Conservation (phyloP, 495 filamentous ascomycete species). For the Trichoderma gamsii region DNA sequence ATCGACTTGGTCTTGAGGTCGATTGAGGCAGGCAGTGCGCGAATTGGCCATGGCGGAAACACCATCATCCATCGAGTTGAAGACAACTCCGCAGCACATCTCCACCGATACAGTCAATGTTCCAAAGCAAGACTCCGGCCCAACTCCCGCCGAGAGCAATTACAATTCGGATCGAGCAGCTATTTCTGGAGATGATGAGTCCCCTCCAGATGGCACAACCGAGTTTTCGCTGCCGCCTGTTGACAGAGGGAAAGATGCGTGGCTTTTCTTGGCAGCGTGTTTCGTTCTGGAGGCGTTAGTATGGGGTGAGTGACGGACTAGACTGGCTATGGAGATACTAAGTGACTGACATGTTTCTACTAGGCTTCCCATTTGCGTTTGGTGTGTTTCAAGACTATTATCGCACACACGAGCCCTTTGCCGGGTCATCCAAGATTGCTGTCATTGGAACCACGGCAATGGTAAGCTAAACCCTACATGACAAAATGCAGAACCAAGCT, state of each 20-base stretch:
- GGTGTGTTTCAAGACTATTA: constrained; percentile 47
- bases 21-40: not conserved
- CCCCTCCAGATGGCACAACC: not conserved
- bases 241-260: constrained; percentile 59
- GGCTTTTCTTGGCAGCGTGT: constrained; percentile 57
- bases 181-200: not conserved
- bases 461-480: constrained; percentile 17
- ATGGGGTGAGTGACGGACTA: constrained; percentile 46
- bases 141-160: not conserved
- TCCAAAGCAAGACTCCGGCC: not conserved
- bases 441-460: constrained; percentile 38
- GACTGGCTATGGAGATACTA: not conserved
- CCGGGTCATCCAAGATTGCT: constrained; percentile 33
- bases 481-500: not conserved
- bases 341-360: not conserved
- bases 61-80: not conserved
- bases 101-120: not conserved
- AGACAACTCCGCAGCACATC: not conserved
- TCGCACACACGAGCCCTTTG: constrained; percentile 36
- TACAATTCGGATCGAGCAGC: not conserved
- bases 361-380: constrained; percentile 60
- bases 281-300: constrained; percentile 59
- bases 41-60: not conserved
- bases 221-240: constrained; percentile 45
- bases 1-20: not conserved